Conservation (phyloP, 768 basidiomycete genomes). For the Pisolithus orientalis region DNA sequence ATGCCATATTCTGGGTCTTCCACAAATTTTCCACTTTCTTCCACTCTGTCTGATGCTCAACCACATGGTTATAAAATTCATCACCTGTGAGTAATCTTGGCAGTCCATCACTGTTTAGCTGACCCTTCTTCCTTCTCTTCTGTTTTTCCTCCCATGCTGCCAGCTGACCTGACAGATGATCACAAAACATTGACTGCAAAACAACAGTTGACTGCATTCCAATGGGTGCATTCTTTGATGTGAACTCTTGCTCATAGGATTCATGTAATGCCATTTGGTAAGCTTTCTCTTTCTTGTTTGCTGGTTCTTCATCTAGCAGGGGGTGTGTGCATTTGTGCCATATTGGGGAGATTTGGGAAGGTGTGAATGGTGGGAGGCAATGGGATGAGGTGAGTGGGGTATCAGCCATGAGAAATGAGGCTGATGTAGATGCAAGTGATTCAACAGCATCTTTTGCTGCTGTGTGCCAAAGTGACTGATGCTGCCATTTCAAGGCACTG, state of each 20-base stretch:
- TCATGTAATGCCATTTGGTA: slow-evolving; percentile 2
- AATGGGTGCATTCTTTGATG: slow-evolving; percentile 4
- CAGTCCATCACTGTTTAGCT: neutral
- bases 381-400: neutral
- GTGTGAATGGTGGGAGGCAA: neutral
- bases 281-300: neutral
- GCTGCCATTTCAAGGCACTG: no score
- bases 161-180: slow-evolving; percentile 6
- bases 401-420: neutral
- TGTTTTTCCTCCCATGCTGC: slow-evolving; percentile 9
- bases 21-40: no score
- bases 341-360: neutral
- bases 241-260: neutral
- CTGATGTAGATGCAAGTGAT: neutral
- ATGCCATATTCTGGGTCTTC: no score
- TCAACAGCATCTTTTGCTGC: neutral
- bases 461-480: neutral
- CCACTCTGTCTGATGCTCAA: neutral
- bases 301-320: neutral
- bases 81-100: neutral
- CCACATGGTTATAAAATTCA: neutral
- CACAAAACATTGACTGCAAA: slow-evolving; percentile 10
- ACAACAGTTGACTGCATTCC: slow-evolving; percentile 10
- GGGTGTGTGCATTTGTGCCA: no score
- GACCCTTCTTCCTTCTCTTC: neutral